Base-by-base conservation (phyloP, 352 stramenopile species). In the Elongisporangium anandrum region DNA sequence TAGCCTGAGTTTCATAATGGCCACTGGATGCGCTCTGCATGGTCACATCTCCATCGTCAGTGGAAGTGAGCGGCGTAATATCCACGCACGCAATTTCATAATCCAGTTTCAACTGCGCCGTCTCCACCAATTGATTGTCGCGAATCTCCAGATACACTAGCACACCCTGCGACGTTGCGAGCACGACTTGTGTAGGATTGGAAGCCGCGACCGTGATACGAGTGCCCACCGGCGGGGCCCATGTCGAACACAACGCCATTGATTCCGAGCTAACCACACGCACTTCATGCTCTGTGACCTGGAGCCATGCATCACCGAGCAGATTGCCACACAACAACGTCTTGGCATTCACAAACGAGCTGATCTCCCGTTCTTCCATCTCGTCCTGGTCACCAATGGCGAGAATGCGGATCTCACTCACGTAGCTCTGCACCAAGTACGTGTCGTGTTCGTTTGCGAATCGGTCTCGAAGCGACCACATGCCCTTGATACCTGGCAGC, bases 361-460 rank as follows among this genome's bases (percentile, higher is more conserved):
- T 48, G n/a, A 98, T 94, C 47, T 97, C 87, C 34, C 80, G 79
- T 61, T 99, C 95, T 50, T 94, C 87, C 70, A 98, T 88, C 45
- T 98, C 90, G 23, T 93, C 86, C n/a, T 90, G 71, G 15, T 88
- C 79, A 1, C 74, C 78, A 29, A 99, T 98, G 8, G 88, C 94
- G 34, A 99, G 79, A 49, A 99, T 90, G 57, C 97, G 89, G 50
- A 98, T 98, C 69, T 99, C 95, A 38, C 70, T 92, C 12, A 98
- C 92, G 74, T 98, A 99, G 57, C 87, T 96, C 68, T 99, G 96
- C 47, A 99, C 77, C 34, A 99, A 75, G 70, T 97, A 99, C 55
- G 87, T 86, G 84, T 99, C 95, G 65, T 98, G 81, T 26, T 90
- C 77, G 38, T 90, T 87, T 4, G 69, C 70, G 61, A 96, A 98